Evolutionary conservation across 345 rosid species (phyloP).

Genomic region (Citrus sp.): DNA sequence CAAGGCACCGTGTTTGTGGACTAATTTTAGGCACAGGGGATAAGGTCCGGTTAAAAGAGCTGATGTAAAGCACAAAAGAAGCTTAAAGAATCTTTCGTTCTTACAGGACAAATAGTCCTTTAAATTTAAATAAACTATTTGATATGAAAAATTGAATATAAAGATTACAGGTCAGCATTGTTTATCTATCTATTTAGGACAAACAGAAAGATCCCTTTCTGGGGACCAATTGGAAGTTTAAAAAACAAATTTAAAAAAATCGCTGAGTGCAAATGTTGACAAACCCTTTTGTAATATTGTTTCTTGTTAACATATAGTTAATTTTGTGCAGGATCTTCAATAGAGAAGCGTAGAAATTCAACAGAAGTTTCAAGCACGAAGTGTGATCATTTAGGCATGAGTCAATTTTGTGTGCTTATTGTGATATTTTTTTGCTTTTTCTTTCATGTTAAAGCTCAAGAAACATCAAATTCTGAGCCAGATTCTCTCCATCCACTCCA

Average conservation of each 20-base stretch:
- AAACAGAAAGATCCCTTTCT: background rate
- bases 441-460: conserved; percentile 24
- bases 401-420: conserved; percentile 2
- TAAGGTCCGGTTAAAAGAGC: background rate
- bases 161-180: background rate
- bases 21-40: background rate
- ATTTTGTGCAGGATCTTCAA: background rate
- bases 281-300: background rate
- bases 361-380: background rate
- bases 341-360: background rate
- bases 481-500: conserved; percentile 15
- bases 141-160: background rate
- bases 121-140: background rate
- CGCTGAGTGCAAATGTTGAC: background rate
- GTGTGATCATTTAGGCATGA: conserved; percentile 11
- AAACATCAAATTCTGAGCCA: background rate
- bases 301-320: background rate
- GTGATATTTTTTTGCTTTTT: background rate
- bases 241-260: background rate
- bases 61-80: background rate
- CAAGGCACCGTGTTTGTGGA: background rate
- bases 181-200: background rate
- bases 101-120: background rate
- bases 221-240: background rate
- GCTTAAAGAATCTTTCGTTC: background rate